Conservation (phyloP, 2,329 filamentous ascomycete genomes). For the Epichloe glyceriae region DNA sequence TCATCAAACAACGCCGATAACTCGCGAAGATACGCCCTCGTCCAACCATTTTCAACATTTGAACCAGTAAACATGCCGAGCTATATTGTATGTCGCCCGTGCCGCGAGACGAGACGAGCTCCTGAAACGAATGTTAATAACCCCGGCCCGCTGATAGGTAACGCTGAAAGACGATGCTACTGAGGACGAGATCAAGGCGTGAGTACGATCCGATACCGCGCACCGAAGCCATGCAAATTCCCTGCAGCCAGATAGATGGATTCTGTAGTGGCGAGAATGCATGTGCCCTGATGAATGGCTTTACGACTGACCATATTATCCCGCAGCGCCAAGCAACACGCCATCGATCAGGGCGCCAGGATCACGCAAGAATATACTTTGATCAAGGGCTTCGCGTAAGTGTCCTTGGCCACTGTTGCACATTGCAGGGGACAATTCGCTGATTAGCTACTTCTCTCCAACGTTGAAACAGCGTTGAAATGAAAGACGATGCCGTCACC, state of each 20-base stretch:
- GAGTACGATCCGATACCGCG: slow-evolving; percentile 15
- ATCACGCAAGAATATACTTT: slow-evolving; percentile 75
- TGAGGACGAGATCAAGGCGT: slow-evolving; percentile 55
- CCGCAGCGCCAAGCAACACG: slow-evolving; percentile 61
- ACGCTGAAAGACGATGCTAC: slow-evolving; percentile 63
- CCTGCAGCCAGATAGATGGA: too few species aligned
- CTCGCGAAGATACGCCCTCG: slow-evolving; percentile 2
- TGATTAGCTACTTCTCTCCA: not conserved
- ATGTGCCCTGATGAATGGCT: not conserved
- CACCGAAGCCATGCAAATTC: not conserved
- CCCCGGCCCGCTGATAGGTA: slow-evolving; percentile 40
- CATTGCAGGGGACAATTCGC: not conserved
- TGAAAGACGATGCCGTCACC: slow-evolving; percentile 51
- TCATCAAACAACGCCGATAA: slow-evolving; percentile 5
- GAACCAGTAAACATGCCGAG: slow-evolving; percentile 33
- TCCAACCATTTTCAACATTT: slow-evolving; percentile 1
- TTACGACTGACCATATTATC: not conserved
- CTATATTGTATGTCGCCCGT: slow-evolving; percentile 35
- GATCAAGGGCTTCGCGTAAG: slow-evolving; percentile 90
- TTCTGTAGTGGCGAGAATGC: too few species aligned
- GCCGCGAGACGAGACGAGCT: not conserved
- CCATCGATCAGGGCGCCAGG: slow-evolving; percentile 62
- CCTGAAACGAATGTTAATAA: slow-evolving; percentile 2
- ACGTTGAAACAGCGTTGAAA: slow-evolving; percentile 50
- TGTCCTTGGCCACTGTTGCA: slow-evolving; percentile 9